Percentiles rank a stretch among this genome's conserved stretches.
Conservation (phyloP, 2,329 filamentous ascomycete genomes). For the Cladosporium sp. region DNA sequence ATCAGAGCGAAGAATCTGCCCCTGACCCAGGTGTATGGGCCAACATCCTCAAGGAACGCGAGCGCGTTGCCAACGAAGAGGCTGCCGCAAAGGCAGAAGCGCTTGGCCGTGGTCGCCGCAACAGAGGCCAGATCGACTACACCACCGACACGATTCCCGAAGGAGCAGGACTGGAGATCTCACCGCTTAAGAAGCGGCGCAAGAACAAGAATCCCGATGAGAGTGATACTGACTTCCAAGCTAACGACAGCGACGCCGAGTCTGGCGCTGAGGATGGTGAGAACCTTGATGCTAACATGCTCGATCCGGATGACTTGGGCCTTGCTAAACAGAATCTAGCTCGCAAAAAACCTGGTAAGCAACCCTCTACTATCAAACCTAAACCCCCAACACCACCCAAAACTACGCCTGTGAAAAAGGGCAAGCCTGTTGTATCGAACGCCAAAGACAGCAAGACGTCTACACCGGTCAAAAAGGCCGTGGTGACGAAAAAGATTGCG, state of each 20-base stretch:
- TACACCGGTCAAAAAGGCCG: neutral
- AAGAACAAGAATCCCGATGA: constrained; percentile 41
- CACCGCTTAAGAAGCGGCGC: constrained; percentile 38
- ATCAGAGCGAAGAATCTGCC: constrained; percentile 48
- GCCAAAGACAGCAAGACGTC: constrained; percentile 2
- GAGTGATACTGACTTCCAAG: constrained; percentile 55
- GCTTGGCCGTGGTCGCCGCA: constrained; percentile 83
- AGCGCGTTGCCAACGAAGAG: constrained; percentile 74
- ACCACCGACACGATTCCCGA: constrained; percentile 36
- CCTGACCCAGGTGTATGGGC: constrained; percentile 81
- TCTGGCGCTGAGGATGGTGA: constrained; percentile 34
- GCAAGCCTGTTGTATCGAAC: neutral
- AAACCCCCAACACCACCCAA: constrained; percentile 4
- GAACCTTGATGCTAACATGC: constrained; percentile 28
- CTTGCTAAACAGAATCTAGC: constrained; percentile 36
- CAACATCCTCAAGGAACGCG: constrained; percentile 80
- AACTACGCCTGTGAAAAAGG: neutral
- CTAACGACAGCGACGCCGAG: constrained; percentile 42
- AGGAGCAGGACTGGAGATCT: constrained; percentile 29
- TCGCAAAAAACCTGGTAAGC: constrained; percentile 34
- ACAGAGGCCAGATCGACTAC: constrained; percentile 60
- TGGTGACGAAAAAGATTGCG: neutral
- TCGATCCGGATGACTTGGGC: constrained; percentile 25
- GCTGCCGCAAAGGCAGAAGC: constrained; percentile 68
- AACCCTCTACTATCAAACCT: constrained; percentile 19